Evolutionary conservation across 192 early-diverging fungal genomes (phyloP), one percentile per base, ranked within the genome.

Genomic region (Podila epigama): DNA sequence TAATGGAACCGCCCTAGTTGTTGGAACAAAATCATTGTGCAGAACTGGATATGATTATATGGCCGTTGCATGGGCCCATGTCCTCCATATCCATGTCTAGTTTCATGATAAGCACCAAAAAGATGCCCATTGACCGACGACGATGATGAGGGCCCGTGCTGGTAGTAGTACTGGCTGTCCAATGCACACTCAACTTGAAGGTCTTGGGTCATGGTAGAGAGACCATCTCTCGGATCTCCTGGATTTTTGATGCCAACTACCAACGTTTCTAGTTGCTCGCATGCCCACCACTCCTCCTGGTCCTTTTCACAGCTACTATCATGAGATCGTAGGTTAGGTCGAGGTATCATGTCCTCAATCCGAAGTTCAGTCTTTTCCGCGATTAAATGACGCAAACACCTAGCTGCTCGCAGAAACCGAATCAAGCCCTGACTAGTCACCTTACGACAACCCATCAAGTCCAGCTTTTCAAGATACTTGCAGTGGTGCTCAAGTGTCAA

Each of bases 181-280:
- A 53, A 53, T 16, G 53, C 15, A 0, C 22, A 16, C 29, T 70
- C 68, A 11, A n/a, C 44, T 10, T 54, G 60, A 15, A 58, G 32
- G 40, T 53, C 51, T 1, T 27, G 18, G 20, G 18, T 53, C 51
- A 28, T 31, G n/a, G 9, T 70, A 31, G 16, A 37, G 40, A 25
- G 22, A 18, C 5, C 40, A 25, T 4, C 33, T n/a, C 28, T n/a
- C 22, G n/a, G 10, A 4, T 7, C 29, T 29, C 6, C 11, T 31
- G 68, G 60, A 33, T 62, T 70, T 28, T 63, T 54, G 32, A 70
- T 29, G 10, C 68, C 68, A 22, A 70, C 35, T 11, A 70, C 44
- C 44, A 70, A 51, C 29, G 68, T 70, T 41, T 70, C 68, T 7
- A 70, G 44, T 3, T 41, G 28, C 11, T 56, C 29, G 31, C 68